These are phyloP conservation scores for Candida labiduridarum DNA, from an alignment of 1,139 yeast genomes.

Conservation along the genomic window DNA sequence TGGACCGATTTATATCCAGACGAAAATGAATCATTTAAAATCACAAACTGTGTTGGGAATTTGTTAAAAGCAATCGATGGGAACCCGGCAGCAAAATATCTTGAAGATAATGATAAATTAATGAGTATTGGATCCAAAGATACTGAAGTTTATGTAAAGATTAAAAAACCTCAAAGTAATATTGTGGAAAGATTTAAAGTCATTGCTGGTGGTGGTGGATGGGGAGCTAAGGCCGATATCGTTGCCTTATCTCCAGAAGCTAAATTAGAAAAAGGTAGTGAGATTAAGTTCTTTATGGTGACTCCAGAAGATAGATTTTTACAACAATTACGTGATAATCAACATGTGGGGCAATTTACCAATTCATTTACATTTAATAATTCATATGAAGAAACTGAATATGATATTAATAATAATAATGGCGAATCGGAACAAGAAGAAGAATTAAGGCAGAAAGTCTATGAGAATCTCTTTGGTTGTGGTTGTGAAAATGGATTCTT, in stretches of 20 bases:
- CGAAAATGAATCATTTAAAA: constrained; percentile 22
- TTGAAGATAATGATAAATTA: constrained; percentile 45
- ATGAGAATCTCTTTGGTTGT: constrained; percentile 38
- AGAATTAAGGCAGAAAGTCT: constrained; percentile 13
- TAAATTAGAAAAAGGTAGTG: constrained; percentile 43
- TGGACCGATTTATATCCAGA: constrained; percentile 36
- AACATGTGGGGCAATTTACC: constrained; percentile 9
- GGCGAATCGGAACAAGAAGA: constrained; percentile 1
- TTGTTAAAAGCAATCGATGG: constrained; percentile 51
- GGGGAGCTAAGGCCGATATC: constrained; percentile 65
- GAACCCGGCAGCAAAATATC: constrained; percentile 52
- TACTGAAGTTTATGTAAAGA: constrained; percentile 49
- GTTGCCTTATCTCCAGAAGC: constrained; percentile 63
- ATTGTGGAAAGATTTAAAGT: constrained; percentile 42
- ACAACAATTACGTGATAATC: constrained; percentile 2
- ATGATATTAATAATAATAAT: constrained; percentile 12
- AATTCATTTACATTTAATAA: constrained; percentile 30
- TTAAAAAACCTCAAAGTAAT: constrained; percentile 22
- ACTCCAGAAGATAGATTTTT: constrained; percentile 36
- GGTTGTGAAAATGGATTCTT: constrained; percentile 52
- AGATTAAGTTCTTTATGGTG: constrained; percentile 50
- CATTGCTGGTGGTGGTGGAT: constrained; percentile 67
- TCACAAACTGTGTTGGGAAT: constrained; percentile 53
- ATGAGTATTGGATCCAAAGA: constrained; percentile 49
- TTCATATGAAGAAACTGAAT: constrained; percentile 32